Conservation (phyloP, 441 rosid genomes). For the Aleurites moluccanus region DNA sequence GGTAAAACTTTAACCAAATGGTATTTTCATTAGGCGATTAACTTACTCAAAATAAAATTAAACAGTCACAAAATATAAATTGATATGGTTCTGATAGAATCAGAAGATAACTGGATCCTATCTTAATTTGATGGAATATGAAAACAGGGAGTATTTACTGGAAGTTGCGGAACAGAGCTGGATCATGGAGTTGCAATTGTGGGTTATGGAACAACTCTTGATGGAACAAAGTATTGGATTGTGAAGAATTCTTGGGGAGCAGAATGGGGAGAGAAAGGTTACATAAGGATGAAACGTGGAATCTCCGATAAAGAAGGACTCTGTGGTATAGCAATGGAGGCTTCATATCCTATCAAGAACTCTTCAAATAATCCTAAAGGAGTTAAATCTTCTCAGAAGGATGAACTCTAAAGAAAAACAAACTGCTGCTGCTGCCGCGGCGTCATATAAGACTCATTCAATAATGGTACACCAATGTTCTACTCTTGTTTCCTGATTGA, state of each 20-base stretch:
- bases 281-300: constrained; percentile 73
- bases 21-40: too few species aligned
- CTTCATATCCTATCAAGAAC: constrained; percentile 82
- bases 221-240: constrained; percentile 82
- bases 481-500: too few species aligned
- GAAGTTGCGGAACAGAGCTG: constrained; percentile 67
- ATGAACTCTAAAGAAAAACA: constrained; percentile 54
- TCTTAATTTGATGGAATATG: background rate
- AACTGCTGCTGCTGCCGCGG: too few species aligned
- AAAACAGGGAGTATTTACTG: constrained; percentile 72
- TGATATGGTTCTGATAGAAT: background rate
- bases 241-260: constrained; percentile 91
- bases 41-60: too few species aligned
- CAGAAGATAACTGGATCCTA: background rate
- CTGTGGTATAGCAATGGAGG: constrained; percentile 84
- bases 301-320: constrained; percentile 51
- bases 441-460: too few species aligned
- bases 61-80: too few species aligned
- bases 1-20: constrained; percentile 35
- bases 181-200: constrained; percentile 82
- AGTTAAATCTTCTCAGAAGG: constrained; percentile 37
- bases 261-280: constrained; percentile 93
- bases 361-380: constrained; percentile 50
- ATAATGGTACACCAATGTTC: too few species aligned
- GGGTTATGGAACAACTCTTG: constrained; percentile 67